phyloP scores from a whole-genome alignment of 2,329 filamentous ascomycete genomes.

The Cladosporium oxysporum region DNA sequence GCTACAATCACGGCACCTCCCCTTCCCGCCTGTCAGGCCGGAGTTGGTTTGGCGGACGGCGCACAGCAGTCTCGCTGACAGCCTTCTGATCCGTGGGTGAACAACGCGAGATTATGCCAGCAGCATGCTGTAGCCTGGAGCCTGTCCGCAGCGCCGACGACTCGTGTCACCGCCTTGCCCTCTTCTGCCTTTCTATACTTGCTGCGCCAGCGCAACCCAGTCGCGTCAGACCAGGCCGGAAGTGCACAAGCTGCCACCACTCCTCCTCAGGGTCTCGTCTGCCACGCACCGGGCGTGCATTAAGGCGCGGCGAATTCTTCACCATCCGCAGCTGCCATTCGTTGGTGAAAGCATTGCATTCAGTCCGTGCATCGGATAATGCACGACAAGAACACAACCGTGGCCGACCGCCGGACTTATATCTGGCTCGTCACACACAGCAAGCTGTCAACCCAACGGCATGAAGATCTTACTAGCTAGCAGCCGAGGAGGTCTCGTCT shows the following conservation, averaged over 20 bases:
- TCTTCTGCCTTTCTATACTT: not conserved
- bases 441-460: not conserved
- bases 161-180: not conserved
- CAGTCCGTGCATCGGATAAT: not conserved
- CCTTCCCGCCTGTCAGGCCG: conserved; percentile 17
- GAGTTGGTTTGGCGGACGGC: not conserved
- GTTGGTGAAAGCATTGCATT: not conserved
- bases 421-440: conserved; percentile 11
- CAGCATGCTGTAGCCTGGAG: not conserved
- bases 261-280: not conserved
- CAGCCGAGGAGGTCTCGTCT: not conserved
- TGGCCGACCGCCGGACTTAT: not conserved
- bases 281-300: conserved; percentile 3
- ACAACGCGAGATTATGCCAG: not conserved
- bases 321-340: conserved; percentile 3
- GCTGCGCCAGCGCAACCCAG: conserved; percentile 1
- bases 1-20: conserved; percentile 9
- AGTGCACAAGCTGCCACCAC: not conserved
- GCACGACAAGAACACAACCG: not conserved
- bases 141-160: not conserved
- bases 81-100: conserved; percentile 1
- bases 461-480: conserved; percentile 1
- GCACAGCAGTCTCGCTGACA: not conserved
- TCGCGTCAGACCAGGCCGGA: not conserved
- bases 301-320: conserved; percentile 11